Conservation (phyloP, 208 protist species). For the Novymonas esmeraldas region DNA sequence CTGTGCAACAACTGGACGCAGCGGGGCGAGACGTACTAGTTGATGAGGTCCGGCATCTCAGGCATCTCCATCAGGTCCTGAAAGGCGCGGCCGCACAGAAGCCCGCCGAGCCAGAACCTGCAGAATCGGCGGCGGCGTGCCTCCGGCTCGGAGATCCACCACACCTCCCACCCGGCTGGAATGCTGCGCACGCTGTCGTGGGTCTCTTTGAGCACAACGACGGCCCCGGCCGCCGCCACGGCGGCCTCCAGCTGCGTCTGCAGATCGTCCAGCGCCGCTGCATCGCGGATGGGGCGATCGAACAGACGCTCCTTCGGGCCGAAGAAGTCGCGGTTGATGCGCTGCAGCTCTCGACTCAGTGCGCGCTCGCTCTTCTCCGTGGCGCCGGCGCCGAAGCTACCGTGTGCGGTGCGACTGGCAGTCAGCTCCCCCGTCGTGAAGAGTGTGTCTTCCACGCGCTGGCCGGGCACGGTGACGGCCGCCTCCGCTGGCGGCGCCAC, state of each 20-base stretch:
- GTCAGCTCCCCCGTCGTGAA: slow-evolving; percentile 13
- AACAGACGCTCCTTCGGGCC: slow-evolving; percentile 19
- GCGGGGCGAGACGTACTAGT: no score
- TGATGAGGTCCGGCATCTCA: slow-evolving; percentile 79
- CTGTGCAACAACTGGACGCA: neutral
- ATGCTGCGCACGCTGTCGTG: slow-evolving; percentile 22
- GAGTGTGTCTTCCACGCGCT: neutral
- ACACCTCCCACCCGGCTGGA: slow-evolving; percentile 63
- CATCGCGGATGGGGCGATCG: slow-evolving; percentile 1
- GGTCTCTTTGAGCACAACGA: slow-evolving; percentile 26
- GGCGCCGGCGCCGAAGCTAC: slow-evolving; percentile 31
- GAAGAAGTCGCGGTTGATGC: slow-evolving; percentile 42
- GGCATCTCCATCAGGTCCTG: slow-evolving; percentile 85
- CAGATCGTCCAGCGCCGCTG: slow-evolving; percentile 11
- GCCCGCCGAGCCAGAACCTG: slow-evolving; percentile 60
- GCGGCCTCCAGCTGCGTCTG: slow-evolving; percentile 24
- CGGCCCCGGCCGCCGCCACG: slow-evolving; percentile 26
- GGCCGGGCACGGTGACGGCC: neutral
- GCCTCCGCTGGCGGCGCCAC: slow-evolving; percentile 12
- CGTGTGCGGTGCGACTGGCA: slow-evolving; percentile 7
- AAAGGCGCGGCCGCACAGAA: slow-evolving; percentile 49
- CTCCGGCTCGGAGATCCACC: slow-evolving; percentile 75
- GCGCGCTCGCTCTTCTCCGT: slow-evolving; percentile 29
- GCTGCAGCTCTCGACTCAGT: slow-evolving; percentile 20
- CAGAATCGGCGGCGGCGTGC: slow-evolving; percentile 51